A percentile compares a stretch with the other conserved stretches of the same genome.
phyloP scores from a whole-genome alignment of 2,329 filamentous ascomycete species.

The Colletotrichum lupini region DNA sequence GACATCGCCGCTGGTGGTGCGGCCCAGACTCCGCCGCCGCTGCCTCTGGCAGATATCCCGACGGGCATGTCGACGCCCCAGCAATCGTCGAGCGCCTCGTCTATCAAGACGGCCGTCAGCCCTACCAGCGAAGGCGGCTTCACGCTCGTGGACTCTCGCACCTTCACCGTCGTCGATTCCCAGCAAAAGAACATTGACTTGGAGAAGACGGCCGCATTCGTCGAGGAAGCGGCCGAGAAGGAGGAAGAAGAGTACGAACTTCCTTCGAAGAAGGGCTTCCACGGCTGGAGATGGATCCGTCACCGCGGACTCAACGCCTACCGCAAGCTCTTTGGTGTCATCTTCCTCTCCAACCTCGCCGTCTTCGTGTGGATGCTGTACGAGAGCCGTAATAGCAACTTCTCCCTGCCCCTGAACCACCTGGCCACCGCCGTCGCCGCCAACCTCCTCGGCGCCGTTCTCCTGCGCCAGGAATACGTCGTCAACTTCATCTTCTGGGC shows the following conservation, averaged over 20 bases:
- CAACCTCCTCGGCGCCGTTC: constrained; percentile 60
- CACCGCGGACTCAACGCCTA: constrained; percentile 64
- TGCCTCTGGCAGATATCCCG: not conserved
- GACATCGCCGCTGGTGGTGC: constrained; percentile 41
- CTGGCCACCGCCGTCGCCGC: constrained; percentile 55
- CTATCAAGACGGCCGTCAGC: constrained; percentile 18
- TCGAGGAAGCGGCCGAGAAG: constrained; percentile 14
- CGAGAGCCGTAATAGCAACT: constrained; percentile 29
- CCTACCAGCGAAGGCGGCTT: constrained; percentile 22
- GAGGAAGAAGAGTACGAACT: constrained; percentile 43
- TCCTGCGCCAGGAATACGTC: constrained; percentile 64
- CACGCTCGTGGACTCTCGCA: constrained; percentile 27
- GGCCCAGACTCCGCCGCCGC: too few species aligned
- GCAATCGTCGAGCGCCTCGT: constrained; percentile 12
- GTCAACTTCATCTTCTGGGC: constrained; percentile 64
- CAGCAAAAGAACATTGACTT: constrained; percentile 20
- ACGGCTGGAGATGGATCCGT: constrained; percentile 52
- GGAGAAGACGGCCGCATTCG: constrained; percentile 31
- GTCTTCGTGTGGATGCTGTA: constrained; percentile 57
- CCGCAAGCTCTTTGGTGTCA: constrained; percentile 65
- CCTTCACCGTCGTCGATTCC: constrained; percentile 6
- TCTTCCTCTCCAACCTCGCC: constrained; percentile 61
- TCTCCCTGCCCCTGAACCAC: constrained; percentile 48
- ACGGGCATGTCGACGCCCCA: constrained; percentile 6
- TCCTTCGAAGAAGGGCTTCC: constrained; percentile 54